phyloP scores from a whole-genome alignment of 495 filamentous ascomycete species.

The Lichina pygmaea region DNA sequence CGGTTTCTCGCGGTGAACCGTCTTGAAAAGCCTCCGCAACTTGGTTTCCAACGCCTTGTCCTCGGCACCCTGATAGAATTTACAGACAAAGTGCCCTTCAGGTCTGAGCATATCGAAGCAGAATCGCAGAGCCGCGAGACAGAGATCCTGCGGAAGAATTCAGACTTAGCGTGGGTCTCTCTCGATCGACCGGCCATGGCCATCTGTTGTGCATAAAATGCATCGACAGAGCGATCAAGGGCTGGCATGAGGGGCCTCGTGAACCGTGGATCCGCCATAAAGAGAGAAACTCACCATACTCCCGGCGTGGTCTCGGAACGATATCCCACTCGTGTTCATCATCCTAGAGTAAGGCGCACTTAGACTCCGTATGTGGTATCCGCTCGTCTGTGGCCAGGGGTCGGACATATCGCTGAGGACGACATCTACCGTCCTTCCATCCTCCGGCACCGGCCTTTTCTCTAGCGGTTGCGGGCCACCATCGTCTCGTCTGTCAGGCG shows the following conservation, averaged over 20 bases:
- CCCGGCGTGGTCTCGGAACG: constrained; percentile 66
- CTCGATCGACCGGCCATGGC: too few species aligned
- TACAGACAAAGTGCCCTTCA: constrained; percentile 80
- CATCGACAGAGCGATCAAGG: too few species aligned
- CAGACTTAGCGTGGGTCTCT: constrained; percentile 10
- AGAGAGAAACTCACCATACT: constrained; percentile 50
- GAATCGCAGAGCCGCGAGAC: constrained; percentile 59
- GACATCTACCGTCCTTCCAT: constrained; percentile 50
- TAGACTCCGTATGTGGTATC: constrained; percentile 60
- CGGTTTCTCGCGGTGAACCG: constrained; percentile 67
- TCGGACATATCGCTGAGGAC: constrained; percentile 96
- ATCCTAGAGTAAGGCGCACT: constrained; percentile 88
- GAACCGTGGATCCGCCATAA: neutral
- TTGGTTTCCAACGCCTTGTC: constrained; percentile 49
- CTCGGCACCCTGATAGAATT: constrained; percentile 81
- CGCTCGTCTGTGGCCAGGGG: constrained; percentile 63
- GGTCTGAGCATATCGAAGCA: constrained; percentile 54
- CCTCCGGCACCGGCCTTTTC: constrained; percentile 10
- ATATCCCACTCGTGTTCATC: constrained; percentile 90
- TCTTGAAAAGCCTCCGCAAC: constrained; percentile 46
- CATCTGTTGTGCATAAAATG: too few species aligned
- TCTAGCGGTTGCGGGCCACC: constrained; percentile 1
- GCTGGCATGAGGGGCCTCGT: neutral
- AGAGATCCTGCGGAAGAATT: constrained; percentile 45
- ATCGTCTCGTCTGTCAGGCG: neutral